Conservation (phyloP, 2,329 filamentous ascomycete species). For the Westerdykella ornata region DNA sequence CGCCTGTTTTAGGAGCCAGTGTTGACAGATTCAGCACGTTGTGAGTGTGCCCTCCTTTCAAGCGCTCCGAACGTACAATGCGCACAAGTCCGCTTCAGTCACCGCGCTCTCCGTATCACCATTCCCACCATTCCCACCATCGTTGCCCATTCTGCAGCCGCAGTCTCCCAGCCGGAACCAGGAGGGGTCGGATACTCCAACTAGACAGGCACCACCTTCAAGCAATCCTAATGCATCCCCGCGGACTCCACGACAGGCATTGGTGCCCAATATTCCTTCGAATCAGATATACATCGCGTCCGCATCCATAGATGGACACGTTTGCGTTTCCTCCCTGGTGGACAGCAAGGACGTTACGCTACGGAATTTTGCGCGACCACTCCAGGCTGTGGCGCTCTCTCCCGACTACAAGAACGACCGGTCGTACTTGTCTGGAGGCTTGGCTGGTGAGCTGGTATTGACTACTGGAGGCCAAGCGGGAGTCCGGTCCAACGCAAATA, state of each 20-base stretch:
- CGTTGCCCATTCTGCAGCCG: slow-evolving; percentile 38
- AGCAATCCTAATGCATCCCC: slow-evolving; percentile 42
- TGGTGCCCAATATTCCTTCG: slow-evolving; percentile 66
- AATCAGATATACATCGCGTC: slow-evolving; percentile 93
- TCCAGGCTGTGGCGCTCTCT: slow-evolving; percentile 88
- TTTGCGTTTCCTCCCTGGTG: slow-evolving; percentile 81
- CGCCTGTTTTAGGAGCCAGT: background rate
- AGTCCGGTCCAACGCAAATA: slow-evolving; percentile 76
- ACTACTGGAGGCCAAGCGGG: slow-evolving; percentile 76
- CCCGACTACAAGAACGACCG: slow-evolving; percentile 88
- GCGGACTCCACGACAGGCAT: slow-evolving; percentile 49
- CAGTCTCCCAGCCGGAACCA: slow-evolving; percentile 15
- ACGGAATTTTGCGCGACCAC: slow-evolving; percentile 86
- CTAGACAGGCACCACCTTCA: slow-evolving; percentile 28
- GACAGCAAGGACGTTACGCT: slow-evolving; percentile 86
- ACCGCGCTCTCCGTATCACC: slow-evolving; percentile 88
- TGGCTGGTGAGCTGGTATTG: slow-evolving; percentile 79
- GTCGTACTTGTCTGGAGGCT: slow-evolving; percentile 83
- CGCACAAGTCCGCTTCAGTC: slow-evolving; percentile 77
- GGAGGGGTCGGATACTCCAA: slow-evolving; percentile 37
- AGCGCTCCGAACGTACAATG: slow-evolving; percentile 77
- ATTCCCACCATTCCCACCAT: slow-evolving; percentile 58
- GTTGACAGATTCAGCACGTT: slow-evolving; percentile 58
- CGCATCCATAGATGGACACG: slow-evolving; percentile 90
- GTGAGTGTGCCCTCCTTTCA: slow-evolving; percentile 77